Conservation (phyloP, 1,139 yeast species). For the Trichomonascaceae sp. region DNA sequence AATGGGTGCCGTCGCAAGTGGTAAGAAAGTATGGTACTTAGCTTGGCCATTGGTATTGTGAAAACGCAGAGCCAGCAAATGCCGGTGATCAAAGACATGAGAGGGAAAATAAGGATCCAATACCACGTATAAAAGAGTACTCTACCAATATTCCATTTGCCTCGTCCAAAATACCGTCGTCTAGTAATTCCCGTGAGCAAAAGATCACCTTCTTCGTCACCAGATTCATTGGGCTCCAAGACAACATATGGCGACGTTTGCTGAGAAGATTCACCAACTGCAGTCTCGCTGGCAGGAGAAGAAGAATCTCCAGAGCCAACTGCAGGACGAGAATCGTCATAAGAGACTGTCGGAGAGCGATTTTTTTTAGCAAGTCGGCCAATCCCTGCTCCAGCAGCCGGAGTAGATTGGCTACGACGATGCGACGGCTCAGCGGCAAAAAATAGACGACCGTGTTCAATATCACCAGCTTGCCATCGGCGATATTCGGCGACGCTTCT, state of each 20-base stretch:
- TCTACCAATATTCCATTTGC: constrained; percentile 85
- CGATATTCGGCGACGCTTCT: constrained; percentile 78
- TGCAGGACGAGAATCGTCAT: neutral
- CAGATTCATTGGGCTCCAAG: constrained; percentile 10
- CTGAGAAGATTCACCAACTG: neutral
- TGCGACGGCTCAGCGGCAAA: constrained; percentile 47
- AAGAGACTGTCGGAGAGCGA: neutral
- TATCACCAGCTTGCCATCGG: constrained; percentile 77
- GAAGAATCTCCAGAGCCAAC: neutral
- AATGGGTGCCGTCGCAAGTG: constrained; percentile 89
- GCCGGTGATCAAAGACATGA: constrained; percentile 49
- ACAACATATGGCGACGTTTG: neutral
- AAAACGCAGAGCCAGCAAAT: constrained; percentile 80
- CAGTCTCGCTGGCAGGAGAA: neutral
- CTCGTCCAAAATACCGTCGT: constrained; percentile 77
- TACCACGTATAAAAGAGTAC: constrained; percentile 69
- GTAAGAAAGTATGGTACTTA: constrained; percentile 56
- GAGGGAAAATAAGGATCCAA: constrained; percentile 65
- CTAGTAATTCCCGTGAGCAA: constrained; percentile 4
- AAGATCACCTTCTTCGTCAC: constrained; percentile 16
- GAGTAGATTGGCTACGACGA: neutral
- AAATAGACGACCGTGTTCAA: constrained; percentile 53
- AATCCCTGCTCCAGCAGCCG: neutral
- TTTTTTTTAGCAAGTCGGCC: neutral
- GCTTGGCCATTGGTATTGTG: constrained; percentile 90